Conservation (phyloP, 495 filamentous ascomycete species). For the Friedmanniomyces simplex region DNA sequence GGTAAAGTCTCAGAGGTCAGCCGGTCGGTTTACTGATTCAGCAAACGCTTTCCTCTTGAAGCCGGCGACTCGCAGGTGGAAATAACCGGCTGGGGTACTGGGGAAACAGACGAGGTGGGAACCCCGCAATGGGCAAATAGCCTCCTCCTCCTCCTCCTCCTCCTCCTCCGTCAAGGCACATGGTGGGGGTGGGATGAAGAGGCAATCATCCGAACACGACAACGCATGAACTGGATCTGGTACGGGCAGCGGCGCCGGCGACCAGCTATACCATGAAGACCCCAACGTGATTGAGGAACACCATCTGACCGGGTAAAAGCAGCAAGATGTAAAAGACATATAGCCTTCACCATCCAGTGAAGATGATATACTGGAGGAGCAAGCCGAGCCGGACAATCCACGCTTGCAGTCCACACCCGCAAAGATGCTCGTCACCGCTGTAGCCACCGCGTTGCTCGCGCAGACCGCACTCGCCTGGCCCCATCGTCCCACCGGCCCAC, state of each 20-base stretch:
- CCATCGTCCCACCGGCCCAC: not conserved
- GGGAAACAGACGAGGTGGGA: not conserved
- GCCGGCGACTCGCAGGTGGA: not conserved
- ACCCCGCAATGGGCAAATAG: not conserved
- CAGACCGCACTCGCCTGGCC: not conserved
- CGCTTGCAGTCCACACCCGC: not conserved
- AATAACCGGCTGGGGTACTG: not conserved
- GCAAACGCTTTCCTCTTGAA: too few relatives aligned
- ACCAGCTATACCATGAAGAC: not conserved
- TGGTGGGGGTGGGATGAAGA: not conserved
- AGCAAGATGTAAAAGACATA: not conserved
- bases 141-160: not conserved
- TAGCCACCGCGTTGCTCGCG: not conserved
- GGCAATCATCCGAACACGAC: not conserved
- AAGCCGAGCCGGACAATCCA: too few relatives aligned
- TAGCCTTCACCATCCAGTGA: too few relatives aligned
- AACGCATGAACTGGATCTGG: not conserved
- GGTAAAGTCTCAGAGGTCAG: not conserved
- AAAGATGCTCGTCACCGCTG: not conserved
- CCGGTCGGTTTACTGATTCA: not conserved
- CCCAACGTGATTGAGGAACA: not conserved
- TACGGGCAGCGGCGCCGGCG: not conserved
- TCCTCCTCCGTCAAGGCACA: not conserved
- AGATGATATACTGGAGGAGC: too few relatives aligned
- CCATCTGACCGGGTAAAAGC: not conserved